Evolutionary conservation across 768 basidiomycete species (phyloP).

Genomic region (Pholiota conissans): DNA sequence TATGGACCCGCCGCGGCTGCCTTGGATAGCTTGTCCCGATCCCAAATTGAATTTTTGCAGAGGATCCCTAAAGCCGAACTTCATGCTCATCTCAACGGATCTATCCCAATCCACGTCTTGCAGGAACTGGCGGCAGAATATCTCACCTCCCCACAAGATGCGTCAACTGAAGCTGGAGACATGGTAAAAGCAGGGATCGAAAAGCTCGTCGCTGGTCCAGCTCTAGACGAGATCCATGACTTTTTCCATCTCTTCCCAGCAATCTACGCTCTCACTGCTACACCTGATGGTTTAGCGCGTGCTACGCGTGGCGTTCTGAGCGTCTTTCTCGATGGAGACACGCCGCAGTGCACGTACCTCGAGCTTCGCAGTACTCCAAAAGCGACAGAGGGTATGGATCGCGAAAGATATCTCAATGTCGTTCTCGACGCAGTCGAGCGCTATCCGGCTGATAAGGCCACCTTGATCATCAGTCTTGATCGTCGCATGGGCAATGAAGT

Average conservation of each 20-base stretch:
- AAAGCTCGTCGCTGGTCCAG: conserved; percentile 40
- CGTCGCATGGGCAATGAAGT: conserved; percentile 57
- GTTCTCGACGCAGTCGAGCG: conserved; percentile 66
- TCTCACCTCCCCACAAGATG: conserved; percentile 19
- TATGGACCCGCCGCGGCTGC: conserved; percentile 51
- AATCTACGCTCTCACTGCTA: conserved; percentile 77
- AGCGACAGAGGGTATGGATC: conserved; percentile 54
- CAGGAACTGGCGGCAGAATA: conserved; percentile 58
- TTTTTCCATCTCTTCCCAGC: conserved; percentile 78
- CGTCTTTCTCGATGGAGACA: conserved; percentile 52
- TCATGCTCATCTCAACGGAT: conserved; percentile 85
- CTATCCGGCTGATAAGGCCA: conserved; percentile 51
- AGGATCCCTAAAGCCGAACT: conserved; percentile 79
- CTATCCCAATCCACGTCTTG: conserved; percentile 67
- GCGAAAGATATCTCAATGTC: conserved; percentile 58
- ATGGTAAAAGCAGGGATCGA: conserved; percentile 18
- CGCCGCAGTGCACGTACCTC: conserved; percentile 65
- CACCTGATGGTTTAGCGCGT: conserved; percentile 48
- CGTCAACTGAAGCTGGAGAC: conserved; percentile 32
- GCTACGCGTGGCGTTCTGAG: conserved; percentile 67
- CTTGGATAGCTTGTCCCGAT: conserved; percentile 46
- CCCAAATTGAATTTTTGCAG: conserved; percentile 60
- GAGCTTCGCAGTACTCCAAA: conserved; percentile 86
- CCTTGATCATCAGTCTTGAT: conserved; percentile 77
- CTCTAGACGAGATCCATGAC: conserved; percentile 58